Evolutionary conservation across 345 rosid genomes (phyloP), one percentile per base, ranked within the genome.

Genomic region (Camelina neglecta): DNA sequence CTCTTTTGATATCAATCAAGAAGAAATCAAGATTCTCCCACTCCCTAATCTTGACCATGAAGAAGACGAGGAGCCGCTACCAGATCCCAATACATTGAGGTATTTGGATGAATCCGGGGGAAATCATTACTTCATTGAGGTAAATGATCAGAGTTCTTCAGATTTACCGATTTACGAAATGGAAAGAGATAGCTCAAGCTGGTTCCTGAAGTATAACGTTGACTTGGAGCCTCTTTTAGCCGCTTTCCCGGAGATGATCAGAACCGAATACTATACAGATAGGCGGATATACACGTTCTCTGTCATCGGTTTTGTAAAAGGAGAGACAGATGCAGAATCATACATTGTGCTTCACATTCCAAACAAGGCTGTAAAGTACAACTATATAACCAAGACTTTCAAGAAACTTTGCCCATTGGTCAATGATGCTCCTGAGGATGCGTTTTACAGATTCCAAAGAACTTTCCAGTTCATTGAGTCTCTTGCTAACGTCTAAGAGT

Each of bases 151-250:
- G 6, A 39, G 73, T 21, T 54, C 75, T 42, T 31, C 80, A 10
- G 18, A 66, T 8, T 49, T 85, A 18, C 39, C 65, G 39, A 82
- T 85, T 12, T 74, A 70, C 20, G 83, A 80, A 68, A 72, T 88
- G 85, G 72, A 69, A 60, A 62, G 2, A n/a, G 75, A 76, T 58
- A 61, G 68, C 33, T 74, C 73, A 8, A 75, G 60, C 31, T 87
- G 89, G 91, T 70, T 42, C 8, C 3, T 75, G 3, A 86, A 84
- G 84, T 54, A 80, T 55, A 49, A 9, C 8, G 79, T 83, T 33
- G 81, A 88, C 48, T 68, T 88, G 21, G 48, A 48, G 57, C 55
- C 41, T 11, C 48, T 82, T 39, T 80, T 60, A 54, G 49, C 60
- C 1, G 72, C 65, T 48, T 75, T 79, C 57, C 85, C 87, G 0